These are phyloP conservation scores for Pyricularia sp. DNA, from an alignment of 2,329 filamentous ascomycete genomes.

Conservation along the genomic window DNA sequence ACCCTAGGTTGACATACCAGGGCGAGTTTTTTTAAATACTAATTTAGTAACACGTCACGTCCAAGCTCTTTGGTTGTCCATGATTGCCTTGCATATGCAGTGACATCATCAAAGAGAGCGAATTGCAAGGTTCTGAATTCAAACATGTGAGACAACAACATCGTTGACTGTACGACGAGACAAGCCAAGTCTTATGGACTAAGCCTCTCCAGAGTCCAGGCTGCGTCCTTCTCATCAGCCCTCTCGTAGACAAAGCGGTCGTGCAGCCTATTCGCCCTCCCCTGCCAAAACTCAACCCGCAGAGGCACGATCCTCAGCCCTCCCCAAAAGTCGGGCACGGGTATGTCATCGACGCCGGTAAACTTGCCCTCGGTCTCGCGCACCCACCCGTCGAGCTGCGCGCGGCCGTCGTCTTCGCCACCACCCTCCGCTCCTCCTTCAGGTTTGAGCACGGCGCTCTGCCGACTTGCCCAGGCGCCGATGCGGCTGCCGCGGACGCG, in stretches of 20 bases:
- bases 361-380: conserved; percentile 69
- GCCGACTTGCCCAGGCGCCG: conserved; percentile 87
- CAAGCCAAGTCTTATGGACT: conserved; percentile 45
- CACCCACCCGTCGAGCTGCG: conserved; percentile 68
- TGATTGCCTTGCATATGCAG: conserved; percentile 7
- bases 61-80: conserved; percentile 12
- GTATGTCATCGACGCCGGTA: conserved; percentile 67
- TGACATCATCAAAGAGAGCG: background rate
- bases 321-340: conserved; percentile 91
- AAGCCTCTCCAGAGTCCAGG: conserved; percentile 63
- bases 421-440: conserved; percentile 10
- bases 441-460: conserved; percentile 65
- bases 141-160: no score
- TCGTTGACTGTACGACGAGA: background rate
- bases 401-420: conserved; percentile 55
- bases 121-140: no score
- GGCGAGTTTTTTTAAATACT: background rate
- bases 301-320: conserved; percentile 79
- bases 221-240: conserved; percentile 33
- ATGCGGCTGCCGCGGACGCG: conserved; percentile 71
- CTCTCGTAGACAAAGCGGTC: conserved; percentile 84
- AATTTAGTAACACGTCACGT: background rate
- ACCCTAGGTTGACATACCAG: background rate
- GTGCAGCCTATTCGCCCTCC: conserved; percentile 79
- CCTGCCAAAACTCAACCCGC: conserved; percentile 93